Percentiles rank a stretch among this genome's conserved stretches.
Conservation (phyloP, 345 rosid genomes). For the Eucalyptus urophylla region DNA sequence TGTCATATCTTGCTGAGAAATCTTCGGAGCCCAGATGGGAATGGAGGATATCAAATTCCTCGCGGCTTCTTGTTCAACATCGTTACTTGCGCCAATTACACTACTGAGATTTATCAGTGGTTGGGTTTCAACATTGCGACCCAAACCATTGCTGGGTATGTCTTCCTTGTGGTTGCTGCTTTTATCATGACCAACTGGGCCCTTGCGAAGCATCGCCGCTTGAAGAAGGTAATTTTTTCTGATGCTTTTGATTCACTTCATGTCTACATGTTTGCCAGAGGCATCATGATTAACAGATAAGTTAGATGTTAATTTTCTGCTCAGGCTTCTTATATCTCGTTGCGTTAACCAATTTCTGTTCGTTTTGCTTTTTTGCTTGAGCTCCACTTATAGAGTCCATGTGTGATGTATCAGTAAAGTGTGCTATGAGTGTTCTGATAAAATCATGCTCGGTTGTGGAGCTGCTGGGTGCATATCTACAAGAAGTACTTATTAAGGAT, state of each 20-base stretch:
- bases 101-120: slow-evolving; percentile 98
- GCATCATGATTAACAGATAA: background rate
- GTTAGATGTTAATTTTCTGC: background rate
- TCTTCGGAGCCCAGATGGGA: slow-evolving; percentile 56
- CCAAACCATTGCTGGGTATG: slow-evolving; percentile 82
- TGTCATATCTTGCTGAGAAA: slow-evolving; percentile 80
- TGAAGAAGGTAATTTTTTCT: slow-evolving; percentile 58
- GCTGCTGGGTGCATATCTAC: background rate
- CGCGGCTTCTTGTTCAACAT: slow-evolving; percentile 84
- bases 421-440: background rate
- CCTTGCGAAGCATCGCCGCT: slow-evolving; percentile 81
- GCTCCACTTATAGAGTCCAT: background rate
- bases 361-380: background rate
- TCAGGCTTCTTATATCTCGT: background rate
- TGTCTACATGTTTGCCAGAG: background rate
- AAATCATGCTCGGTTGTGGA: background rate
- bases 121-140: slow-evolving; percentile 93
- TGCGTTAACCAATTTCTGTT: background rate
- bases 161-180: slow-evolving; percentile 76
- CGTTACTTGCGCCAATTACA: slow-evolving; percentile 96
- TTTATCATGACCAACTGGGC: slow-evolving; percentile 97
- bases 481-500: background rate
- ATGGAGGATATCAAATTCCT: slow-evolving; percentile 93
- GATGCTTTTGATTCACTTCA: background rate
- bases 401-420: background rate